Base-by-base conservation (phyloP, 140 eudicot genomes). In the Cichorium intybus region DNA sequence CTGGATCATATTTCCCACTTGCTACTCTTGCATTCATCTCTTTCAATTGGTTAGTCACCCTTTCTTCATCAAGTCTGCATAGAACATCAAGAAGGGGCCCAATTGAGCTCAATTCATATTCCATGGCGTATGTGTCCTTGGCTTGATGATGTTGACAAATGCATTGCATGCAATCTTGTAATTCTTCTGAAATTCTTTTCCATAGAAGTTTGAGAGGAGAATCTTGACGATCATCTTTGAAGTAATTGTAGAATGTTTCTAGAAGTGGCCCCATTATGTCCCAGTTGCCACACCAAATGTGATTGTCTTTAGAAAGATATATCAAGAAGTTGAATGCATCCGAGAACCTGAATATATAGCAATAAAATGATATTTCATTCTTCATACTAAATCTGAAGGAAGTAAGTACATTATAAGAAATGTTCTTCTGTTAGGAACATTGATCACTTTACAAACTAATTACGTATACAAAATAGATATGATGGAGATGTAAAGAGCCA, bases 261-360 rank as follows among this genome's bases (percentile, higher is more conserved):
- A 92, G 64, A 66, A 92, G 87, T 7, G 99, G 99, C 24, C 97
- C 97, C 95, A 92, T 92, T 54, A 92, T 59, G 31, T 88, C 99
- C 85, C 93, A 78, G 59, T 46, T 73, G 45, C 82, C 81, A 65
- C 99, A 92, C 99, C 97, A 92, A 10, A 88, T 82, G 70, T 92
- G 99, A 51, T 72, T 12, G 12, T 81, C 86, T 60, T 67, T 68
- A 23, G 97, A 85, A 70, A 85, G 73, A 65, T 59, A 56, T 31
- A 81, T 81, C 75, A 92, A 56, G 64, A 77, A 79, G 74, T 60
- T 83, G 83, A 79, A 92, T 69, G 95, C 94, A 71, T 85, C 99
- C 15, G 88, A 59, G 75, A 92, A 92, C 98, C 98, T 92, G 86
- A 27, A 74, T 41, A 56, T 4, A 64, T 24, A 53, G 47, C 24